Base-by-base conservation (phyloP, 208 protist genomes). In the Borovskyia barvae region DNA sequence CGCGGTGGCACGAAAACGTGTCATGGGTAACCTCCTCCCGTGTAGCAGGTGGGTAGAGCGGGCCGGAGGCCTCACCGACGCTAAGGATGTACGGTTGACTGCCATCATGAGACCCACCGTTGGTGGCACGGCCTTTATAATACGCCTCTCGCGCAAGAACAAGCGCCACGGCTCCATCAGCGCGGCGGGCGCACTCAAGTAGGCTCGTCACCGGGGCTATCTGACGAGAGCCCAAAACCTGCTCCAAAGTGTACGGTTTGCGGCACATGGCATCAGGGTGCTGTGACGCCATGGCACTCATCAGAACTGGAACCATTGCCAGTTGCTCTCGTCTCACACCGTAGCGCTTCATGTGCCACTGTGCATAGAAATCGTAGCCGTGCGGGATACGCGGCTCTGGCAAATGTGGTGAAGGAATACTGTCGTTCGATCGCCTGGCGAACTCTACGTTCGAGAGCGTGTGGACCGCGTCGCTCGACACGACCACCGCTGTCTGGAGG, bases 281-380 rank as follows among this genome's bases (percentile, higher is more conserved):
- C 4, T 76, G 70, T 37, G 72, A 51, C 11, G 79, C 64, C 76
- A 83, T 82, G 33, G 55, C 51, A 36, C 79, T 85, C 80, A 89
- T 87, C 20, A 92, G 50, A 8, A 85, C 85, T 20, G 81, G 72
- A 6, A 83, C 79, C 85, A 92, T 92, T 0, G 85, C 81, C 12
- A 92, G 62, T 49, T 92, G 81, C 63, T 92, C 81, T 7, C 85
- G 85, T 14, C 20, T 77, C 37, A 92, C 24, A 2, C 79, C 78
- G 48, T 84, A 85, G 26, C 49, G 71, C 48, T 60, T 45, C 81
- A 92, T 88, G 28, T 88, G 76, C 77, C 77, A 92, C 68, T 78
- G 81, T 5, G 85, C 85, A 50, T 83, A 80, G 14, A 71, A 53
- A 64, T 92, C 85, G 47, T 92, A 92, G 24, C 81, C 80, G 54